Evolutionary conservation across 345 rosid genomes (phyloP).

Genomic region (Dimocarpus longan): DNA sequence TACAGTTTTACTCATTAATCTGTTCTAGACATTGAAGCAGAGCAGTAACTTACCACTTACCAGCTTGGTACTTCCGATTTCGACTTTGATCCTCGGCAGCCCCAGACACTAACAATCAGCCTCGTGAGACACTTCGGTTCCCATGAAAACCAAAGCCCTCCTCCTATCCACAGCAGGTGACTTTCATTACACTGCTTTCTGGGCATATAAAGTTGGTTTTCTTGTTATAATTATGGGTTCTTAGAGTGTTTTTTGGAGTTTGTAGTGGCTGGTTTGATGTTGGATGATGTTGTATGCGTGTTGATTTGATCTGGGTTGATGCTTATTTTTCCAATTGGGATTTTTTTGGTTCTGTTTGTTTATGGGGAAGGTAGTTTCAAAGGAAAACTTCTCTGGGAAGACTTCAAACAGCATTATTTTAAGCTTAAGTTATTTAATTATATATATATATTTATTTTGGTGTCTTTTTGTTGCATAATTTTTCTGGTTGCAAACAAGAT

Average conservation of each 20-base stretch:
- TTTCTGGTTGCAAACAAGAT: neutral
- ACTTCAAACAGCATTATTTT: conserved; percentile 1
- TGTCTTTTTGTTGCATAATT: neutral
- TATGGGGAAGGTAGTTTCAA: neutral
- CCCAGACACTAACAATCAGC: too few species aligned
- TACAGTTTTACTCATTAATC: too few species aligned
- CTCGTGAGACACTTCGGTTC: conserved; percentile 71
- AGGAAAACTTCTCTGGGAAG: neutral
- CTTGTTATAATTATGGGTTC: conserved; percentile 1
- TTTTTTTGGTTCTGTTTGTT: neutral
- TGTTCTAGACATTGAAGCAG: too few species aligned
- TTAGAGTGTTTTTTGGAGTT: neutral
- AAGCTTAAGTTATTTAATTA: neutral
- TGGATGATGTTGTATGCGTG: neutral
- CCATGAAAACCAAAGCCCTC: conserved; percentile 56
- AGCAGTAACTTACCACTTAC: too few species aligned
- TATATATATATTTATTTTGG: neutral
- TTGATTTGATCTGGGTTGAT: conserved; percentile 28
- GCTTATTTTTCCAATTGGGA: conserved; percentile 6
- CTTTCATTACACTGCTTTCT: neutral
- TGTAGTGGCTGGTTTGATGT: neutral
- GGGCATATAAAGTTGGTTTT: neutral
- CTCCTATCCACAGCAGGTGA: conserved; percentile 79
- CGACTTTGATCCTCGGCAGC: too few species aligned
- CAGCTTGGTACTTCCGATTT: too few species aligned